Base-by-base conservation (phyloP, 768 basidiomycete genomes). In the Amanita fuliginea region DNA sequence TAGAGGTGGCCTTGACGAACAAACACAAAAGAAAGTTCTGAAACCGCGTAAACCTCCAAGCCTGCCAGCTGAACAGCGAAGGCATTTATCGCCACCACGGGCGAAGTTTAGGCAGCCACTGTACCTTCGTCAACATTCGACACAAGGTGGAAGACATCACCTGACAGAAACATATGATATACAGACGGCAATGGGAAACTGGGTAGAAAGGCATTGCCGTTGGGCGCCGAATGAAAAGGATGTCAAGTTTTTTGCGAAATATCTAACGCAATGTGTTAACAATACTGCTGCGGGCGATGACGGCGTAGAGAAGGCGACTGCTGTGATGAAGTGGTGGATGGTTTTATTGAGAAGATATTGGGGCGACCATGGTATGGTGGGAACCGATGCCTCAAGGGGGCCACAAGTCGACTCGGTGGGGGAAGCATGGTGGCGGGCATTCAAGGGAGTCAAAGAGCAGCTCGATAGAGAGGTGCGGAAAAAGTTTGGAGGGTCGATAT, bases 281-380 rank as follows among this genome's bases (percentile, higher is more conserved):
- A 67, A 73, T n/a, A 57, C 60, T 16, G 60, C 62, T 45, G 77
- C 75, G 40, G 66, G 75, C 4, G 84, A 87, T 60, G 65, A 62
- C 22, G 74, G 87, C 0, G 64, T 90, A 35, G 83, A 84, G 64
- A 76, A 76, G 53, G 84, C 80, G 46, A 63, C 86, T 10, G 76
- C 76, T 21, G 76, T 88, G 14, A 70, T 89, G 71, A 81, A 76
- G 57, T 94, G 85, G 86, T 93, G 90, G 92, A 63, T 80, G 54
- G 71, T 83, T 28, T 60, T 93, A 22, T 61, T 90, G 56, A 67
- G 82, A 56, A 67, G 81, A 53, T 63, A 76, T 57, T 91, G 83
- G 75, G 75, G 71, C 9, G 64, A 68, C 3, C 75, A 75, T 48
- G 83, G 86, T 62, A 56, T 64, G 49, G 61, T 65, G 28, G 71